Evolutionary conservation across 805 yeast species (phyloP).

Genomic region (Scheffersomyces stipitis): DNA sequence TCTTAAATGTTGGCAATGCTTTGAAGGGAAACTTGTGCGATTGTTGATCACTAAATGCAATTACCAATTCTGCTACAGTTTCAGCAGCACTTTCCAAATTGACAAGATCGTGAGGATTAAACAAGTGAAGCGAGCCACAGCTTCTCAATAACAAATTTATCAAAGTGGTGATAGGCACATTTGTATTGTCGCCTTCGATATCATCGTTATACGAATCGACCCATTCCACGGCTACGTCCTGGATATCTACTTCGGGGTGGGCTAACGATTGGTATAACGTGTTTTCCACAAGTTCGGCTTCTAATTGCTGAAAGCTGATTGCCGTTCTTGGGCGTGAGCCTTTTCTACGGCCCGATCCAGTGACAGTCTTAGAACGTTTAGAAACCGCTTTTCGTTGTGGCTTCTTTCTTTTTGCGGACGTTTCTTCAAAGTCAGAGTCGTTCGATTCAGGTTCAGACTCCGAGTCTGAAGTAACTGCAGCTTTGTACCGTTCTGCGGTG

Average conservation of each 20-base stretch:
- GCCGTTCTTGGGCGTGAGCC: background rate
- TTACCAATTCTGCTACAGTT: conserved; percentile 71
- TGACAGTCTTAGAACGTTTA: background rate
- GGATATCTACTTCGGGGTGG: conserved; percentile 27
- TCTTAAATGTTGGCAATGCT: conserved; percentile 12
- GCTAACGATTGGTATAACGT: conserved; percentile 30
- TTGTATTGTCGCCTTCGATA: conserved; percentile 11
- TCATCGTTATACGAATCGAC: conserved; percentile 29
- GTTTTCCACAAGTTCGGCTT: conserved; percentile 29
- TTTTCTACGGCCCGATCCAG: too few relatives aligned
- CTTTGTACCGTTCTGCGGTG: background rate
- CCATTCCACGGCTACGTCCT: conserved; percentile 42
- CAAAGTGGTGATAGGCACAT: conserved; percentile 56
- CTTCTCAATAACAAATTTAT: conserved; percentile 68
- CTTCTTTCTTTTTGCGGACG: background rate
- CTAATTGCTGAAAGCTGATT: conserved; percentile 9
- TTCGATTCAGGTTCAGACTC: background rate
- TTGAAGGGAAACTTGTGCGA: conserved; percentile 68
- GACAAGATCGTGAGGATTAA: conserved; percentile 73
- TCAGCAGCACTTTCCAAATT: conserved; percentile 69
- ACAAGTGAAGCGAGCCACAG: conserved; percentile 67
- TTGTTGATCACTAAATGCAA: conserved; percentile 57
- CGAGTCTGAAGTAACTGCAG: background rate
- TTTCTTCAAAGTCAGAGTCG: conserved; percentile 10
- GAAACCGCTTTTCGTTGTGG: background rate